A percentile compares a stretch with the other conserved stretches of the same genome.
Conservation (phyloP, 495 filamentous ascomycete genomes). For the Baudoinia panamericana region DNA sequence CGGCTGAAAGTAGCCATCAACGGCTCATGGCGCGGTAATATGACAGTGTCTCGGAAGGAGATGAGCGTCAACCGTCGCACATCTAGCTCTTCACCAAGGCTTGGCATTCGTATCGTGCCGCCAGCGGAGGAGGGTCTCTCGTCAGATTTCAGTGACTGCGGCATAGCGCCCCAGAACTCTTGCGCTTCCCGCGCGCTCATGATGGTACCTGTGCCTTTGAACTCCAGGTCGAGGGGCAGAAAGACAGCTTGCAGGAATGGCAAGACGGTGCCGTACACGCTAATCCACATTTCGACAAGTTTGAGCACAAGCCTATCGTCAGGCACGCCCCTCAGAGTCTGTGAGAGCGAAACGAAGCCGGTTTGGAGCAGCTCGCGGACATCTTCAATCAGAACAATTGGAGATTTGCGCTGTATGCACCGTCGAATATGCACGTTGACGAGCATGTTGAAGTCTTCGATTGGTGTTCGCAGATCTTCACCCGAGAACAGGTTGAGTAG, state of each 20-base stretch:
- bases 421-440: slow-evolving; percentile 37
- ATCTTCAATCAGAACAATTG: slow-evolving; percentile 45
- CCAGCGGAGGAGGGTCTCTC: slow-evolving; percentile 10
- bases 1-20: slow-evolving; percentile 85
- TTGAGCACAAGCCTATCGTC: slow-evolving; percentile 76
- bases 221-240: slow-evolving; percentile 85
- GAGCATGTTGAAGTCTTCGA: slow-evolving; percentile 88
- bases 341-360: slow-evolving; percentile 76
- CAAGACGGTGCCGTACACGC: slow-evolving; percentile 76
- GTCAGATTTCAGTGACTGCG: slow-evolving; percentile 21
- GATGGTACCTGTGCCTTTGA: slow-evolving; percentile 67
- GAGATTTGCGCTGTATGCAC: slow-evolving; percentile 29
- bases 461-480: slow-evolving; percentile 73
- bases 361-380: slow-evolving; percentile 64
- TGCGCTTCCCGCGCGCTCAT: slow-evolving; percentile 62
- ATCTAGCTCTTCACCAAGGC: slow-evolving; percentile 53
- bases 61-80: slow-evolving; percentile 78
- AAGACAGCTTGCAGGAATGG: slow-evolving; percentile 96
- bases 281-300: slow-evolving; percentile 85
- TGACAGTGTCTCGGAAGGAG: slow-evolving; percentile 78
- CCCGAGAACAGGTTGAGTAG: slow-evolving; percentile 87
- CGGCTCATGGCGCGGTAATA: slow-evolving; percentile 71
- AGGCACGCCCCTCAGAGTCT: slow-evolving; percentile 57
- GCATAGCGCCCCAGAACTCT: slow-evolving; percentile 73
- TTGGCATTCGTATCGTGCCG: slow-evolving; percentile 16